Evolutionary conservation across 192 early-diverging fungal genomes (phyloP), one percentile per base, ranked within the genome.

Genomic region (Podila horticola): DNA sequence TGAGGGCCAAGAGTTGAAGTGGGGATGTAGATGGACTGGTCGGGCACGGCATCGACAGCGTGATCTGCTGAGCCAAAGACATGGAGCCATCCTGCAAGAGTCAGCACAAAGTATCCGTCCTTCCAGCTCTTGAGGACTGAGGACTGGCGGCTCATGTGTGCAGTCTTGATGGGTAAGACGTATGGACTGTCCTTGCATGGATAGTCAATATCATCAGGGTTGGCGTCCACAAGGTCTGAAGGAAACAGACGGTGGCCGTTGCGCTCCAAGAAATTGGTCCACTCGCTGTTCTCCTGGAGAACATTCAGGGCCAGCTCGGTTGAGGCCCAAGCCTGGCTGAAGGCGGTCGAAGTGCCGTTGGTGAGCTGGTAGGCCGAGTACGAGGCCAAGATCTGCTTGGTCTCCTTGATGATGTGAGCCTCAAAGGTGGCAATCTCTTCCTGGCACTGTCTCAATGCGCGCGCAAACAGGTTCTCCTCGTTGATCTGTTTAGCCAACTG

Each of bases 21-120:
- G 1, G 86, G 82, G n/a, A 87, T 49, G 59, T 84, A 83, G 17
- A 85, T 76, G n/a, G 84, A 84, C n/a, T 68, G 67, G 26, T 84
- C 84, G 0, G 86, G 86, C 0, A 71, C 63, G 19, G 75, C 29
- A 8, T 75, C 82, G 13, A 75, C 59, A 7, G 62, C 70, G 2
- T 62, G 33, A 36, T 73, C 71, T 4, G 64, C 50, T 0, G 69
- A 68, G 12, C 58, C 36, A 58, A 87, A 87, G 17, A 85, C 77
- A 73, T 87, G 84, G 19, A 87, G 30, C 72, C 82, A 87, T 2
- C 84, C 84, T 19, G 72, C 81, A 51, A 59, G 75, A 6, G 84
- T 85, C 30, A 88, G 51, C 12, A 86, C 79, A 82, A 84, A 88
- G 51, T 61, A 85, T 6, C 83, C 73, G 12, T 86, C 79, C 31